Percentiles rank a stretch among this genome's conserved stretches.
These are phyloP conservation scores for Saccharomyces cerevisiae DNA, from an alignment of 805 yeast genomes.

Conservation along the genomic window DNA sequence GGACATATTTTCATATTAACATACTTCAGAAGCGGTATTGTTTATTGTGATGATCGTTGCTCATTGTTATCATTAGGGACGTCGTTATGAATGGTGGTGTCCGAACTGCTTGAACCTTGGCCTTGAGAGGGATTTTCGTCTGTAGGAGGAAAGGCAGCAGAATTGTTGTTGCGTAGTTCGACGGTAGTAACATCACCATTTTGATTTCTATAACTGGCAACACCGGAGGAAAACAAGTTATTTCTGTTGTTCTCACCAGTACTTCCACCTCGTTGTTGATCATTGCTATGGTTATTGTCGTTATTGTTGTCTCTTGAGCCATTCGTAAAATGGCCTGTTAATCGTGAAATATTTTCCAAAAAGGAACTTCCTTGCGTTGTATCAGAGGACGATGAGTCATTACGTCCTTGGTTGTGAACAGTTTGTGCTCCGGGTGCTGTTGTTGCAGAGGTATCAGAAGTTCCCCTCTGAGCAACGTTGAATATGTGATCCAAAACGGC, in stretches of 20 bases:
- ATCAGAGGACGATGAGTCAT: neutral
- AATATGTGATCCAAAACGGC: constrained; percentile 18
- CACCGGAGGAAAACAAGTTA: constrained; percentile 25
- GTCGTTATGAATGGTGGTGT: neutral
- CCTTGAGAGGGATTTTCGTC: neutral
- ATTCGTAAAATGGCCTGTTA: constrained; percentile 9
- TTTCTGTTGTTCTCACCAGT: neutral
- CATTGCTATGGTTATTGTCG: neutral
- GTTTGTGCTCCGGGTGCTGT: neutral
- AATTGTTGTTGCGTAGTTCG: neutral
- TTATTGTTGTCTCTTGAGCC: neutral
- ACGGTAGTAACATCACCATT: constrained; percentile 24
- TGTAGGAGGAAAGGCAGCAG: neutral
- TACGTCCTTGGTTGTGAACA: neutral
- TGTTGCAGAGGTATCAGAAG: constrained; percentile 1
- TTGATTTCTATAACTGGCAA: constrained; percentile 27
- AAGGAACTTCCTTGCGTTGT: constrained; percentile 10
- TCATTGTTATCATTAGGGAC: neutral
- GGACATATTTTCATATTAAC: neutral
- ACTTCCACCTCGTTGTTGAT: neutral
- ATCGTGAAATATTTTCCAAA: constrained; percentile 10
- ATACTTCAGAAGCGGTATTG: neutral
- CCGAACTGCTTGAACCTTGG: neutral
- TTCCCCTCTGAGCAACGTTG: constrained; percentile 7
- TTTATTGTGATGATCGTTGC: neutral